Conservation (phyloP, 2,329 filamentous ascomycete genomes). For the Teratosphaeria pseudoeucalypti region DNA sequence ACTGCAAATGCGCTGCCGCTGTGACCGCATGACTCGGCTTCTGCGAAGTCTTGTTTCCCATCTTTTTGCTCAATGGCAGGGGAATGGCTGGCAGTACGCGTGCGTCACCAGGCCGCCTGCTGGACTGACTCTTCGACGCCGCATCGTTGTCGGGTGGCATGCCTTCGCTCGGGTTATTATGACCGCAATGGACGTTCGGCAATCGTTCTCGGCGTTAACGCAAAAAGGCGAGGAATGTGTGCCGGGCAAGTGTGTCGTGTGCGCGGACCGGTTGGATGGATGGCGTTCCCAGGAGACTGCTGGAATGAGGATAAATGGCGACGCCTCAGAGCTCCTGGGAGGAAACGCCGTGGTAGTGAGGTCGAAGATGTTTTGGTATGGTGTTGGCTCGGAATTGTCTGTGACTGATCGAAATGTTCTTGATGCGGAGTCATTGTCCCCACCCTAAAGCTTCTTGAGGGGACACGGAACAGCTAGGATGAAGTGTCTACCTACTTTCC, state of each 20-base stretch:
- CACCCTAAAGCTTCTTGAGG: background rate
- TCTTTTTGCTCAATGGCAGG: slow-evolving; percentile 16
- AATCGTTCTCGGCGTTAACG: background rate
- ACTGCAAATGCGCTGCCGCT: background rate
- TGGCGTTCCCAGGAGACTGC: slow-evolving; percentile 14
- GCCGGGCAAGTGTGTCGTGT: background rate
- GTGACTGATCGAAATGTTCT: background rate
- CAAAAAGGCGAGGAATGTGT: background rate
- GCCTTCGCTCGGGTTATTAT: background rate
- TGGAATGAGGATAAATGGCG: background rate
- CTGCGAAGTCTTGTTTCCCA: background rate
- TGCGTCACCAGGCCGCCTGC: slow-evolving; percentile 9
- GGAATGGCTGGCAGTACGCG: slow-evolving; percentile 24
- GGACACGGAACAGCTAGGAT: background rate
- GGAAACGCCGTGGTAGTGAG: background rate
- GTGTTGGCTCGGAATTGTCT: background rate
- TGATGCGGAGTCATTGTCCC: background rate
- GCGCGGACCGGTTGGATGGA: background rate
- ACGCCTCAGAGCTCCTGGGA: background rate
- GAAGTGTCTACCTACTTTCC: background rate
- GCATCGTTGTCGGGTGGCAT: slow-evolving; percentile 14
- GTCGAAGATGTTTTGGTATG: background rate
- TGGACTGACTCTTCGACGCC: slow-evolving; percentile 3
- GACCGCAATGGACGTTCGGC: background rate
- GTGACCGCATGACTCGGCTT: slow-evolving; percentile 7